Evolutionary conservation across 2,329 filamentous ascomycete species (phyloP).

Genomic region (Trichoderma oligosporum): DNA sequence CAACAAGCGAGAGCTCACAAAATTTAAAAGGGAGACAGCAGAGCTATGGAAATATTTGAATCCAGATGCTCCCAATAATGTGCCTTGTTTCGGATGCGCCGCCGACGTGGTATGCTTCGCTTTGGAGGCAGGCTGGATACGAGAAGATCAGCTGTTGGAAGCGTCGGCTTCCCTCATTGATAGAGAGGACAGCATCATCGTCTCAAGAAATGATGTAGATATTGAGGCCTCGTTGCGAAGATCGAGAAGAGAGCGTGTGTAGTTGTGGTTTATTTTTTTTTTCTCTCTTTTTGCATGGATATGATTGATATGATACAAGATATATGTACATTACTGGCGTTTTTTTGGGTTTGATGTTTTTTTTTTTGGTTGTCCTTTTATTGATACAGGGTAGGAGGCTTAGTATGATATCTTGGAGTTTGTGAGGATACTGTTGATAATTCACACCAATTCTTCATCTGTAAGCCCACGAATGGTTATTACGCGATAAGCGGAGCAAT

Average conservation of each 20-base stretch:
- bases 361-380: background rate
- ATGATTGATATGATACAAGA: background rate
- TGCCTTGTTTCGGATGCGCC: conserved; percentile 52
- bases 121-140: conserved; percentile 56
- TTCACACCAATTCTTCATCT: too few species aligned
- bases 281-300: background rate
- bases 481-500: too few species aligned
- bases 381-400: background rate
- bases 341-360: background rate
- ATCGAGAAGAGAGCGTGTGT: conserved; percentile 19
- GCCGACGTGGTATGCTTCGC: conserved; percentile 56
- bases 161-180: conserved; percentile 35
- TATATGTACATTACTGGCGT: conserved; percentile 6
- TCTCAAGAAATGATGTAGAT: conserved; percentile 29
- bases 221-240: conserved; percentile 26
- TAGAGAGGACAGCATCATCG: conserved; percentile 42
- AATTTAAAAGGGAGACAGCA: conserved; percentile 46
- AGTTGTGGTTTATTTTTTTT: too few species aligned
- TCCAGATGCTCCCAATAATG: conserved; percentile 44
- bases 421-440: background rate
- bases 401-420: background rate
- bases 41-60: conserved; percentile 55
- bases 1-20: conserved; percentile 41
- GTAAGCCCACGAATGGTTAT: too few species aligned
- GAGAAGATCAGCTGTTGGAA: conserved; percentile 48